Percentiles rank a stretch among this genome's conserved stretches.
phyloP scores from a whole-genome alignment of 164 flowering plant species.

The Echeveria elegans region DNA sequence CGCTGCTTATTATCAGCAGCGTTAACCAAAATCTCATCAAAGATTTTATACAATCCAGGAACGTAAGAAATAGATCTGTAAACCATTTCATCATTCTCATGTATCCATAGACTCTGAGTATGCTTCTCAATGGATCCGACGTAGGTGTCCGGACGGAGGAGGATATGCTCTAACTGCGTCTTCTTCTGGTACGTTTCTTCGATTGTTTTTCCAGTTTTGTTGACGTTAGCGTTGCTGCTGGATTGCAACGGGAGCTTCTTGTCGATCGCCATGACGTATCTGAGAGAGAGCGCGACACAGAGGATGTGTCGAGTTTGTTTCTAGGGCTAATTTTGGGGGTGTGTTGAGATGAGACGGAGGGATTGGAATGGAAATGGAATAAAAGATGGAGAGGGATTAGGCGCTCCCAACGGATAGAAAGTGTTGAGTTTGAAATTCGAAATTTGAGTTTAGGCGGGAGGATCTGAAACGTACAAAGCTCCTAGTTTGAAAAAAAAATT shows the following conservation, averaged over 20 bases:
- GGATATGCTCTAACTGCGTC: conserved; percentile 92
- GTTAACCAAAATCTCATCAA: conserved; percentile 88
- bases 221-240: conserved; percentile 48
- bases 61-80: conserved; percentile 54
- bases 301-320: conserved; percentile 27
- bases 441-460: neutral
- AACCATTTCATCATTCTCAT: conserved; percentile 48
- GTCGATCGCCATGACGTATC: conserved; percentile 20
- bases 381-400: neutral
- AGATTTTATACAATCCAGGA: conserved; percentile 96
- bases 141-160: conserved; percentile 95
- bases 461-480: neutral
- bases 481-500: too few species aligned
- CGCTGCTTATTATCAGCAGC: conserved; percentile 99
- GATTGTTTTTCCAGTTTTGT: conserved; percentile 40
- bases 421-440: neutral
- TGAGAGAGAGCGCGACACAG: conserved; percentile 18
- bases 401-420: neutral
- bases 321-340: neutral
- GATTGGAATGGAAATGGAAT: neutral
- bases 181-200: conserved; percentile 97
- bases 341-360: neutral
- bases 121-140: conserved; percentile 89
- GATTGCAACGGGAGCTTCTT: conserved; percentile 41
- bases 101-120: conserved; percentile 76